A percentile compares a stretch with the other conserved stretches of the same genome.
phyloP scores from a whole-genome alignment of 345 rosid species.

The Brassica rapa region DNA sequence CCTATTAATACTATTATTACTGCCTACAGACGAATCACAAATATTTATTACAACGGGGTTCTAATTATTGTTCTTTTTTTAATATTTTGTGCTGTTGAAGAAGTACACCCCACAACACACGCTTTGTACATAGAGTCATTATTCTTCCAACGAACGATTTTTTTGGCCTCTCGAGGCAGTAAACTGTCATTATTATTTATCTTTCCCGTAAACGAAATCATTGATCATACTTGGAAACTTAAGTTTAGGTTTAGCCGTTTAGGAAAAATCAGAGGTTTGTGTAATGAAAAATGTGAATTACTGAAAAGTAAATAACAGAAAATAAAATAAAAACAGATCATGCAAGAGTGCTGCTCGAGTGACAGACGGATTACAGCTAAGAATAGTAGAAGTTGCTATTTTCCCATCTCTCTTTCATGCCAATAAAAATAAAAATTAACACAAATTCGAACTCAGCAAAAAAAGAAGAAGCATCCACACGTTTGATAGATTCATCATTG shows the following conservation, averaged over 20 bases:
- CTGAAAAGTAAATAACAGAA: background rate
- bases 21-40: constrained; percentile 33
- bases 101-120: constrained; percentile 43
- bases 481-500: constrained; percentile 42
- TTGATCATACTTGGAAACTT: constrained; percentile 23
- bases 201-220: constrained; percentile 39
- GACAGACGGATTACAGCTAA: constrained; percentile 96
- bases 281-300: background rate
- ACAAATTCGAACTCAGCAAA: constrained; percentile 35
- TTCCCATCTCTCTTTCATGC: constrained; percentile 52
- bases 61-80: constrained; percentile 8
- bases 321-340: constrained; percentile 58
- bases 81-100: constrained; percentile 24
- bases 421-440: constrained; percentile 50
- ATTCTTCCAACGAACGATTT: constrained; percentile 40
- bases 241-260: constrained; percentile 26
- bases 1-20: constrained; percentile 37
- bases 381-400: constrained; percentile 41
- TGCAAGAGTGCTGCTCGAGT: constrained; percentile 91
- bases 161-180: constrained; percentile 24
- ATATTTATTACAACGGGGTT: constrained; percentile 11
- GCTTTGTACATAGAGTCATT: constrained; percentile 40
- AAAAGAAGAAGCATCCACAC: constrained; percentile 12
- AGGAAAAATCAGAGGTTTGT: constrained; percentile 9
- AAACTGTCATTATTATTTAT: constrained; percentile 33